Percentiles rank a stretch among this genome's conserved stretches.
Conservation (phyloP, 2,329 filamentous ascomycete genomes). For the Conoideocrella luteorostrata region DNA sequence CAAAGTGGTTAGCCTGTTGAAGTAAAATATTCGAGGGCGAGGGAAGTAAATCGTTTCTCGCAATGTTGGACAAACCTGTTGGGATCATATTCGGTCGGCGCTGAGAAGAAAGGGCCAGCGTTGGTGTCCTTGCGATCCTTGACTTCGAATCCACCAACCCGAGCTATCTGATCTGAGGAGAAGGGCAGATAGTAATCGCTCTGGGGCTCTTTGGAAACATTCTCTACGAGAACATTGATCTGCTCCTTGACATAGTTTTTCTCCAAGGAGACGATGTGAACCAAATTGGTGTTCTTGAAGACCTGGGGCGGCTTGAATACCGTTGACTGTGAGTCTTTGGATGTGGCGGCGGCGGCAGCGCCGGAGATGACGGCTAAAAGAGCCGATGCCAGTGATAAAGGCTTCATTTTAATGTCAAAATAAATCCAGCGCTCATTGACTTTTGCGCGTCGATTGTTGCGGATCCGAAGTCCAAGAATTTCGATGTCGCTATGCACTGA, state of each 20-base stretch:
- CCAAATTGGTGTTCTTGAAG: constrained; percentile 89
- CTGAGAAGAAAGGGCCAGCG: constrained; percentile 61
- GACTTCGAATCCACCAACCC: constrained; percentile 81
- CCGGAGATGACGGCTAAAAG: constrained; percentile 52
- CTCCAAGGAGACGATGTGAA: constrained; percentile 85
- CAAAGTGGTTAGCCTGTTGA: neutral
- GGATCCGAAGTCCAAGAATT: constrained; percentile 9
- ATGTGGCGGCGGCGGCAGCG: constrained; percentile 41
- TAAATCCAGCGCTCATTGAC: constrained; percentile 26
- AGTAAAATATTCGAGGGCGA: too few species aligned
- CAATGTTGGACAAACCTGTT: constrained; percentile 41
- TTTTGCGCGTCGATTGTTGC: constrained; percentile 18
- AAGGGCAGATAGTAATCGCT: constrained; percentile 90
- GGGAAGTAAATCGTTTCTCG: too few species aligned
- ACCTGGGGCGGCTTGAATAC: constrained; percentile 80
- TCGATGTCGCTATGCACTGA: constrained; percentile 7
- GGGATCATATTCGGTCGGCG: constrained; percentile 58
- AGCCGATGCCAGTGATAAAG: constrained; percentile 45
- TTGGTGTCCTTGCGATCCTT: constrained; percentile 80
- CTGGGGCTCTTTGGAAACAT: constrained; percentile 71
- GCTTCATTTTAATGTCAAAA: constrained; percentile 32
- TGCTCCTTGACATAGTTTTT: constrained; percentile 87
- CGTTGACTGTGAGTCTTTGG: constrained; percentile 53
- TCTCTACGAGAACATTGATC: constrained; percentile 92
- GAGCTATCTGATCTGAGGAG: constrained; percentile 65